Evolutionary conservation across 345 rosid species (phyloP).

Genomic region (Corchorus capsularis): DNA sequence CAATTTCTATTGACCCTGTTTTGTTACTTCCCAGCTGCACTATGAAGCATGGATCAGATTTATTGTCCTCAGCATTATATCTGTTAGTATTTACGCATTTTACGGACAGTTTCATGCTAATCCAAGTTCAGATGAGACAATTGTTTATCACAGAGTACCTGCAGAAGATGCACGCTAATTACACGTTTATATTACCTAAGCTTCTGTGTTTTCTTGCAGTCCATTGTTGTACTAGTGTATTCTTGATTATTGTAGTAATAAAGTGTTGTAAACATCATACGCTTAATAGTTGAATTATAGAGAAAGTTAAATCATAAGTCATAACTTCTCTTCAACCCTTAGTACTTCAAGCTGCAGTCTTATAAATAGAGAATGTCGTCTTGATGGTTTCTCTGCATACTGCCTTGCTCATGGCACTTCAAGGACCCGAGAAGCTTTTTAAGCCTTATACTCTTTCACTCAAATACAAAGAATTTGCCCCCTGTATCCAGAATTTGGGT

Average conservation of each 20-base stretch:
- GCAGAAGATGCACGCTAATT: conserved; percentile 30
- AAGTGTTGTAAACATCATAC: neutral
- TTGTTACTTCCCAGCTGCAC: conserved; percentile 63
- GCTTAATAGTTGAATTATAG: no score
- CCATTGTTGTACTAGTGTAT: neutral
- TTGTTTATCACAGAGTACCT: conserved; percentile 63
- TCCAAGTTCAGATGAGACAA: conserved; percentile 48
- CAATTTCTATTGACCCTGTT: conserved; percentile 2
- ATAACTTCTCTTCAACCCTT: neutral
- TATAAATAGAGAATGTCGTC: neutral
- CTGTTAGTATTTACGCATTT: conserved; percentile 64
- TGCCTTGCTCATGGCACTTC: neutral
- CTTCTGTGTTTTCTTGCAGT: neutral
- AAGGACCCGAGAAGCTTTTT: neutral
- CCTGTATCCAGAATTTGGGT: no score
- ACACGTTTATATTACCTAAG: neutral
- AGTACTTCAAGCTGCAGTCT: neutral
- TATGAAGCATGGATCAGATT: conserved; percentile 93
- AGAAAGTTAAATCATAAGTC: no score
- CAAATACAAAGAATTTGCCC: no score
- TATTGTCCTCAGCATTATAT: conserved; percentile 59
- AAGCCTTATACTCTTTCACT: no score
- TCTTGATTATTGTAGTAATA: neutral
- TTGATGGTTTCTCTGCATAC: neutral
- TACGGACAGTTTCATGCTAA: conserved; percentile 87